Percentiles rank a stretch among this genome's conserved stretches.
phyloP scores from a whole-genome alignment of 225 moss, liverwort and hornwort species.

The Polytrichum formosum region DNA sequence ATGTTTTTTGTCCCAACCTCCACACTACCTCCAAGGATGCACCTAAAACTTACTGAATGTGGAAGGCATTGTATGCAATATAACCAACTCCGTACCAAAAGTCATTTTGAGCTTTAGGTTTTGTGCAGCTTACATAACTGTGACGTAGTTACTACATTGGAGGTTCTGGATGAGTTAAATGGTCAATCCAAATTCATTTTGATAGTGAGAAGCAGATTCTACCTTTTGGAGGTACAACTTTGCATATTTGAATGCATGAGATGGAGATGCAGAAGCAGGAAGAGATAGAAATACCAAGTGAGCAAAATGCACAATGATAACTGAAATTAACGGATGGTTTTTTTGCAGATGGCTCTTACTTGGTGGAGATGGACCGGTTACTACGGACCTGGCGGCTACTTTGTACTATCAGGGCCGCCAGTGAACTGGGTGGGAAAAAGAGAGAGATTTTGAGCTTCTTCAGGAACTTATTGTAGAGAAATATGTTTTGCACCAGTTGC shows the following conservation, averaged over 20 bases:
- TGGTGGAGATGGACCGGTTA: conserved; percentile 54
- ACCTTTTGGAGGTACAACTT: too few species aligned
- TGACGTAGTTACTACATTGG: too few species aligned
- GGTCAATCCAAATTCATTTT: too few species aligned
- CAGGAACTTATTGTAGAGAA: conserved; percentile 37
- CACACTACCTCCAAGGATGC: too few species aligned
- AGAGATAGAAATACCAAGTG: neutral
- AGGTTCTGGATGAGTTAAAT: too few species aligned
- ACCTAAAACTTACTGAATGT: too few species aligned
- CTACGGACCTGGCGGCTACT: conserved; percentile 62
- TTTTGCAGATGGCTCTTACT: conserved; percentile 48
- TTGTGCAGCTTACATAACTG: too few species aligned
- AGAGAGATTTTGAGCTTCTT: conserved; percentile 44
- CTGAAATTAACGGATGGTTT: conserved; percentile 17
- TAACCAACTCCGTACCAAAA: too few species aligned
- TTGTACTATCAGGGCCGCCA: conserved; percentile 51
- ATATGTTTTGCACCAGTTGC: conserved; percentile 30
- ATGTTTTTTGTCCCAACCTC: too few species aligned
- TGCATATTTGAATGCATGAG: neutral
- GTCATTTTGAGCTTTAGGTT: too few species aligned
- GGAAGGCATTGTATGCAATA: too few species aligned
- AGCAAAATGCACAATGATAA: neutral
- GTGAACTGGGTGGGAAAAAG: conserved; percentile 52
- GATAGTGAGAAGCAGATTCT: too few species aligned
- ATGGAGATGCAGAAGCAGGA: neutral